Conservation (phyloP, 106 monocot genomes). For the Platanthera zijinensis region DNA sequence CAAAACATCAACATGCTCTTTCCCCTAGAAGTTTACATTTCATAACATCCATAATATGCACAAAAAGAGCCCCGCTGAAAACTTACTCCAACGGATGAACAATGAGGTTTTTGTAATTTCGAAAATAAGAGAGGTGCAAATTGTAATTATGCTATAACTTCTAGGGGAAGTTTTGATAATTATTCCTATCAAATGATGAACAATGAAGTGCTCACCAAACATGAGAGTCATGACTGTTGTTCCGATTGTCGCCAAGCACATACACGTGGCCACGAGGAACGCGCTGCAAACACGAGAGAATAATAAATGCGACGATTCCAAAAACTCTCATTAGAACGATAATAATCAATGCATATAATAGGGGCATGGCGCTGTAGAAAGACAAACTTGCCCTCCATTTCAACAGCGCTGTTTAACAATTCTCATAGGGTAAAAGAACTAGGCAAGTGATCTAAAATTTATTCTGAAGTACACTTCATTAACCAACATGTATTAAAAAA, state of each 20-base stretch:
- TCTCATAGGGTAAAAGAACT: too few relatives aligned
- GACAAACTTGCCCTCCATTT: too few relatives aligned
- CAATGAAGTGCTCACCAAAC: slow-evolving; percentile 7
- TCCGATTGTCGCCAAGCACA: slow-evolving; percentile 22
- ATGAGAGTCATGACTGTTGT: slow-evolving; percentile 20
- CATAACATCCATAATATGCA: too few relatives aligned
- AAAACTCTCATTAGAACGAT: background rate
- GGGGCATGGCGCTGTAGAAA: background rate
- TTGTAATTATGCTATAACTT: background rate
- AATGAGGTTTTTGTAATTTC: too few relatives aligned
- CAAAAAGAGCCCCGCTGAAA: too few relatives aligned
- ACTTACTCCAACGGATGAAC: too few relatives aligned
- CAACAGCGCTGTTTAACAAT: too few relatives aligned
- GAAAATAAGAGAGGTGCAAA: background rate
- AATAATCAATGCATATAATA: background rate
- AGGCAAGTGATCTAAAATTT: too few relatives aligned
- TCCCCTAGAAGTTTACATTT: too few relatives aligned
- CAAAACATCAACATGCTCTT: too few relatives aligned
- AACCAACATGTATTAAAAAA: too few relatives aligned
- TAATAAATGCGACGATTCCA: background rate
- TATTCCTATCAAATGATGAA: background rate
- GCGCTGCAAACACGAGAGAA: slow-evolving; percentile 9
- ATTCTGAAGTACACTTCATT: too few relatives aligned
- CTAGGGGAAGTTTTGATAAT: background rate
- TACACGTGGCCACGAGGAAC: slow-evolving; percentile 18